Evolutionary conservation across 805 yeast species (phyloP).

Genomic region (Wickerhamomyces strasburgensis): DNA sequence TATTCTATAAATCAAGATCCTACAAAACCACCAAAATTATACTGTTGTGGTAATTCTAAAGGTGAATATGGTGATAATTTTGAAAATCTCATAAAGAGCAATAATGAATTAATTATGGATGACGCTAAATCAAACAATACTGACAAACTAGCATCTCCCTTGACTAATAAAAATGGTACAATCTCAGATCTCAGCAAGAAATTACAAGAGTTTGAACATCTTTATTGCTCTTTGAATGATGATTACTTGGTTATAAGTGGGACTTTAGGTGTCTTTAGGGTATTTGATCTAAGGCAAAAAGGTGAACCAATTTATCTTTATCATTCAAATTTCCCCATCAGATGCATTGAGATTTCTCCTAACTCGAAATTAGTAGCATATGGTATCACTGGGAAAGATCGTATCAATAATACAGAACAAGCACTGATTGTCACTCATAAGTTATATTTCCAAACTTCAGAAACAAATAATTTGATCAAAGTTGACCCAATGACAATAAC

Average conservation of each 20-base stretch:
- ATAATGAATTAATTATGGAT: slow-evolving; percentile 16
- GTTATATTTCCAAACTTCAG: slow-evolving; percentile 11
- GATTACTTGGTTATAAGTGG: slow-evolving; percentile 59
- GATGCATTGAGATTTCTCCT: slow-evolving; percentile 71
- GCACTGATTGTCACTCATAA: slow-evolving; percentile 66
- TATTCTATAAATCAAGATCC: slow-evolving; percentile 47
- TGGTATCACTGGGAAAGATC: slow-evolving; percentile 78
- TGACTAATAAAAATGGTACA: slow-evolving; percentile 16
- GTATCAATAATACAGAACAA: slow-evolving; percentile 63
- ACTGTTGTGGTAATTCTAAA: slow-evolving; percentile 62
- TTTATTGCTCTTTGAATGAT: slow-evolving; percentile 55
- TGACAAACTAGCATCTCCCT: too few species aligned
- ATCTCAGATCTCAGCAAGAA: slow-evolving; percentile 19
- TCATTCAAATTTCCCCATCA: slow-evolving; percentile 65
- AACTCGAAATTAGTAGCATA: slow-evolving; percentile 64
- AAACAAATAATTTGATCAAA: slow-evolving; percentile 19
- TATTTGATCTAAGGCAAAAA: slow-evolving; percentile 48
- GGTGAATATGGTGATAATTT: slow-evolving; percentile 61
- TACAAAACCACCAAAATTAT: slow-evolving; percentile 45
- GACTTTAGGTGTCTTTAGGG: slow-evolving; percentile 64
- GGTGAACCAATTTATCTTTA: slow-evolving; percentile 70
- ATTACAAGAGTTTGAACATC: slow-evolving; percentile 52
- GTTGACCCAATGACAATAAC: slow-evolving; percentile 68
- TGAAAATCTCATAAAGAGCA: slow-evolving; percentile 32
- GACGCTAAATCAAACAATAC: too few species aligned